Evolutionary conservation across 73 alveolate species (phyloP).

Genomic region (Paramecium octaurelia): DNA sequence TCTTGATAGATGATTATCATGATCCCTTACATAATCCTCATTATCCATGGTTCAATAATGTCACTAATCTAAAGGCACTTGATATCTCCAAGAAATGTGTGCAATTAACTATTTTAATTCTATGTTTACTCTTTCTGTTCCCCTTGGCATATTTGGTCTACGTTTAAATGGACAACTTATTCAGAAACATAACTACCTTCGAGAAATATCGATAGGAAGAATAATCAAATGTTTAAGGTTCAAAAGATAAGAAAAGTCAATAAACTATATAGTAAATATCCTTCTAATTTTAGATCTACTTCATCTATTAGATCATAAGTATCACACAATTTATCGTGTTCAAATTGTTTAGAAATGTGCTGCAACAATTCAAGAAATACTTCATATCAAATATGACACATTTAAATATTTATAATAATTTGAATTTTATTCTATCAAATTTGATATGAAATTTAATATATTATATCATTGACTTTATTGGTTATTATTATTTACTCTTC

Average conservation of each 20-base stretch:
- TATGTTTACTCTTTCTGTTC: not conserved
- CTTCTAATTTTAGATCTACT: not conserved
- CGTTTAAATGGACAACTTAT: slow-evolving; percentile 10
- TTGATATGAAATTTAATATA: not conserved
- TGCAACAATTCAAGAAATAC: not conserved
- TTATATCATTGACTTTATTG: not conserved
- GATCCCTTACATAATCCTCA: not conserved
- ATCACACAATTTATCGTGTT: not conserved
- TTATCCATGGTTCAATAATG: slow-evolving; percentile 1
- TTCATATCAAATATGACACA: not conserved
- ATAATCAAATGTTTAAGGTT: not conserved
- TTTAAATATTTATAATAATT: not conserved
- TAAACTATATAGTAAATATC: not conserved
- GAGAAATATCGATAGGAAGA: slow-evolving; percentile 23
- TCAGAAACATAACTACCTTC: not conserved
- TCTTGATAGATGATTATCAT: not conserved
- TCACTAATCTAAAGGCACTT: not conserved
- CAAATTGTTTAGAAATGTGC: not conserved
- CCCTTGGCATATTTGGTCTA: not conserved
- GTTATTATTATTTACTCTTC: not conserved
- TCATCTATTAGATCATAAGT: not conserved
- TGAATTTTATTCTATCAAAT: not conserved
- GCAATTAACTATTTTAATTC: not conserved
- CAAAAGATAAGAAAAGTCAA: not conserved
- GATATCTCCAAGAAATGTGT: not conserved